Evolutionary conservation across 305 asterid species (phyloP).

Genomic region (Fraxinus xanthoxyloides): DNA sequence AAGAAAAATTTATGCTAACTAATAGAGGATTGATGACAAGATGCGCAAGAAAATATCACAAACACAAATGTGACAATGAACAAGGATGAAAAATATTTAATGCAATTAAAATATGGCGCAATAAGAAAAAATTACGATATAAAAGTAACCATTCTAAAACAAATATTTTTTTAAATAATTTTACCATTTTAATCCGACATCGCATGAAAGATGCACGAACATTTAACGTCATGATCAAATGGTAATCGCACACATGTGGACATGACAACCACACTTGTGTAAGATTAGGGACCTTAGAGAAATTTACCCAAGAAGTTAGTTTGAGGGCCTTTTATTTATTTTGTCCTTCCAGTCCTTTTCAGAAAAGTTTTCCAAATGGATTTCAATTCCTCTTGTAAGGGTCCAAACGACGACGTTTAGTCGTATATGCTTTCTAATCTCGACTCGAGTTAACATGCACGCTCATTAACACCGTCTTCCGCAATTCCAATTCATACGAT

Average conservation of each 20-base stretch:
- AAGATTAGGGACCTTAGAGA: background rate
- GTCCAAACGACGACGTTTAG: background rate
- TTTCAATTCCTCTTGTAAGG: background rate
- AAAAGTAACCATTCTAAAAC: background rate
- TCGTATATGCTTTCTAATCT: background rate
- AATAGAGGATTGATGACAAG: background rate
- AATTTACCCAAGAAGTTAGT: background rate
- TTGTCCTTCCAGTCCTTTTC: background rate
- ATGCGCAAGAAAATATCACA: background rate
- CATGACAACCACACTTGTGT: background rate
- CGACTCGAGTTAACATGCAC: background rate
- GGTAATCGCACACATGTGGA: background rate
- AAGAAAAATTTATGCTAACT: background rate
- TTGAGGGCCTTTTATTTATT: background rate
- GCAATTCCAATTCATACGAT: background rate
- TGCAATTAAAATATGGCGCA: background rate
- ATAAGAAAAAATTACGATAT: background rate
- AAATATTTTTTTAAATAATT: background rate
- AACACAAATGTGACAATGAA: background rate
- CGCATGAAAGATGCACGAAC: background rate
- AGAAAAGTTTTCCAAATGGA: background rate
- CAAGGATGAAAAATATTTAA: background rate
- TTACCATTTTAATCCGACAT: background rate
- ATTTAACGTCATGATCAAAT: background rate
- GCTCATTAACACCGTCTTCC: background rate